phyloP scores from a whole-genome alignment of 164 flowering plant species.

The Berberis thunbergii region DNA sequence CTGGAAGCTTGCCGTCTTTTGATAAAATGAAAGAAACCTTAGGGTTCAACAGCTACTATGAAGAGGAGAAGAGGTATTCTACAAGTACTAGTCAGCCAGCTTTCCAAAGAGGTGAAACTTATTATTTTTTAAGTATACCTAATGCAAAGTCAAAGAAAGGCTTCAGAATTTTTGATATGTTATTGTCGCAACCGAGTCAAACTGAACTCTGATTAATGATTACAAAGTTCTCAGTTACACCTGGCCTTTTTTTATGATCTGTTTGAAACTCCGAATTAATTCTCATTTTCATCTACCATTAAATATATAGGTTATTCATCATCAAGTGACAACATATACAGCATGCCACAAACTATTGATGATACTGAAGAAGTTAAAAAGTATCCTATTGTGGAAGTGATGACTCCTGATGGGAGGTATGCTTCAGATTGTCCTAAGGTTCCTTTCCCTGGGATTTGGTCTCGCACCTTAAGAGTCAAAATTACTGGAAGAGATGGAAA shows the following conservation, averaged over 20 bases:
- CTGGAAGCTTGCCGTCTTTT: slow-evolving; percentile 90
- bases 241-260: too few relatives aligned
- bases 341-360: slow-evolving; percentile 19
- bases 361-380: slow-evolving; percentile 29
- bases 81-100: slow-evolving; percentile 20
- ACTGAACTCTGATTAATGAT: too few relatives aligned
- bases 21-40: slow-evolving; percentile 79
- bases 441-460: slow-evolving; percentile 67
- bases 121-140: too few relatives aligned
- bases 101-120: slow-evolving; percentile 32
- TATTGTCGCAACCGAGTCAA: too few relatives aligned
- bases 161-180: too few relatives aligned
- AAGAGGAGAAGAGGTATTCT: slow-evolving; percentile 76
- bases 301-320: slow-evolving; percentile 25
- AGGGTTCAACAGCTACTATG: slow-evolving; percentile 78
- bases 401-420: slow-evolving; percentile 56
- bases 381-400: slow-evolving; percentile 62
- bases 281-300: neutral
- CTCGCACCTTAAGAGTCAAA: slow-evolving; percentile 75
- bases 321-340: slow-evolving; percentile 28
- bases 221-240: too few relatives aligned
- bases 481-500: slow-evolving; percentile 84
- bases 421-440: slow-evolving; percentile 42
- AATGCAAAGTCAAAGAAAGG: too few relatives aligned
- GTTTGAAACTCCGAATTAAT: neutral